A percentile compares a stretch with the other conserved stretches of the same genome.
Conservation (phyloP, 352 stramenopile species). For the Globisporangium irregulare region DNA sequence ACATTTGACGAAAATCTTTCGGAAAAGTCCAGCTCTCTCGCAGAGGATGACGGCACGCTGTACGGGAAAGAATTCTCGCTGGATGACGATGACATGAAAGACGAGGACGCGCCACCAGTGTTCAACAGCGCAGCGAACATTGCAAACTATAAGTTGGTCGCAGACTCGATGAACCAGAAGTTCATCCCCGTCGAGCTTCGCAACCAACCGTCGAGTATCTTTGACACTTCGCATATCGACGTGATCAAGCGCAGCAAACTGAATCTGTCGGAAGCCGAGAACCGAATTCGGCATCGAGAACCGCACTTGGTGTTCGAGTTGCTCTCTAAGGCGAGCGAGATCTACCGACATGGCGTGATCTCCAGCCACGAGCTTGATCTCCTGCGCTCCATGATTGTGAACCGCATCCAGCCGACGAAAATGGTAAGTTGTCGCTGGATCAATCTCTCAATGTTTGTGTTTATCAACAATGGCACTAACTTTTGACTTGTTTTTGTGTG, state of each 20-base stretch:
- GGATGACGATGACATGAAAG: constrained; percentile 38
- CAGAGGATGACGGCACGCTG: constrained; percentile 78
- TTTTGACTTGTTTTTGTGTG: not conserved
- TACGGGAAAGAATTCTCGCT: constrained; percentile 79
- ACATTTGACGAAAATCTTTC: constrained; percentile 53
- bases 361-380: constrained; percentile 76
- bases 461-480: not conserved
- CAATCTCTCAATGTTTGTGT: not conserved
- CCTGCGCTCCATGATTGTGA: constrained; percentile 74
- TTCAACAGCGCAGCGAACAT: constrained; percentile 52
- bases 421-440: constrained; percentile 40
- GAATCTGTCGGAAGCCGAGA: constrained; percentile 74
- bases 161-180: constrained; percentile 80
- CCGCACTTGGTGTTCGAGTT: constrained; percentile 81
- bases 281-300: constrained; percentile 79
- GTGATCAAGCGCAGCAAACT: constrained; percentile 83
- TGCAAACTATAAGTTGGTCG: constrained; percentile 73
- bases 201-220: constrained; percentile 52
- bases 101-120: constrained; percentile 52
- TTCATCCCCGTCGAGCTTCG: constrained; percentile 69
- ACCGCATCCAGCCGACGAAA: constrained; percentile 77
- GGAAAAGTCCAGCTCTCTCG: constrained; percentile 63
- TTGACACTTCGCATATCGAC: constrained; percentile 73
- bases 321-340: constrained; percentile 78
- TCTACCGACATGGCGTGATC: constrained; percentile 80